Evolutionary conservation across 345 rosid species (phyloP).

Genomic region (Conringia planisiliqua): DNA sequence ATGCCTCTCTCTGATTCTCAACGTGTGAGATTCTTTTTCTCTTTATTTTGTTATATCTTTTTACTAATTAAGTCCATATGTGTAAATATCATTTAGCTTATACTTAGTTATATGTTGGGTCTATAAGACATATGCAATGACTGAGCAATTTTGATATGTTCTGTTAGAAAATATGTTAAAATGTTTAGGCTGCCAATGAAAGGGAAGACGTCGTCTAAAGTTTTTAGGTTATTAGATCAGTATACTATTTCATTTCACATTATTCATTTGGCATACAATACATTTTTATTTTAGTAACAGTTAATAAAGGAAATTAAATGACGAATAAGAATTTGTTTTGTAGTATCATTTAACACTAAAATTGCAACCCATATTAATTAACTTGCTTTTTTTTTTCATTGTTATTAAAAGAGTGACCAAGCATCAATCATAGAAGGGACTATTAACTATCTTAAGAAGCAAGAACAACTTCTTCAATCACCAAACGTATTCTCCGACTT

Average conservation of each 20-base stretch:
- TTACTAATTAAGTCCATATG: not conserved
- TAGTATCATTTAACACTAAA: not conserved
- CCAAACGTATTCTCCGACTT: conserved; percentile 42
- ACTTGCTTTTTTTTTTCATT: not conserved
- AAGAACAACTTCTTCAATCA: conserved; percentile 57
- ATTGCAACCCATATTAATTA: not conserved
- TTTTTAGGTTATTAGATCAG: too few species aligned
- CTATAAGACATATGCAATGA: not conserved
- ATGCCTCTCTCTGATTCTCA: conserved; percentile 61
- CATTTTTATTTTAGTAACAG: not conserved
- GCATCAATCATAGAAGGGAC: conserved; percentile 81
- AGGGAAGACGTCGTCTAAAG: not conserved
- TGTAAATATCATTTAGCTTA: not conserved
- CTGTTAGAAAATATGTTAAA: not conserved
- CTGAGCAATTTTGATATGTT: not conserved
- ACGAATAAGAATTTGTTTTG: not conserved
- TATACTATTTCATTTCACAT: too few species aligned
- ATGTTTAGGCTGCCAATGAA: not conserved
- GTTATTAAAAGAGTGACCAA: conserved; percentile 53
- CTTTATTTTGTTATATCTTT: not conserved
- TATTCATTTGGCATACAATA: not conserved
- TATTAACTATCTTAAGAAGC: conserved; percentile 61
- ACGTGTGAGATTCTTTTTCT: conserved; percentile 38
- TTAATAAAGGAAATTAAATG: too few species aligned
- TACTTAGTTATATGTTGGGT: not conserved